phyloP scores from a whole-genome alignment of 2,329 filamentous ascomycete species.

The Coniochaeta prunicola region DNA sequence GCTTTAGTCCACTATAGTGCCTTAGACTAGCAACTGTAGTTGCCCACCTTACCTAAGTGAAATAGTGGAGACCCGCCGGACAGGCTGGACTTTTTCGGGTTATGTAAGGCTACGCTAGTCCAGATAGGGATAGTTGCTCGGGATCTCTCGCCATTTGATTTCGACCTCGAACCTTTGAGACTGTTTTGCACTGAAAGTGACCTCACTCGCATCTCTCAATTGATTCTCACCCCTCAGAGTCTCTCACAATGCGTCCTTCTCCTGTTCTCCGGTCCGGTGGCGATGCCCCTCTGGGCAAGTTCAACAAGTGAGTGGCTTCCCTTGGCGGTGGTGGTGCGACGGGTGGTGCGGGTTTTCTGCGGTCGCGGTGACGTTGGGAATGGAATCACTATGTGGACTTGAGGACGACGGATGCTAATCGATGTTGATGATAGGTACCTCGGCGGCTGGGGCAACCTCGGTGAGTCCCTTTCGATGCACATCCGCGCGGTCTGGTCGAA shows the following conservation, averaged over 20 bases:
- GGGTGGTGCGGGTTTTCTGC: slow-evolving; percentile 2
- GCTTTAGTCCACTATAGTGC: no score
- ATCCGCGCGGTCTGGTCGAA: neutral
- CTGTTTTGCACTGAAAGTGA: slow-evolving; percentile 13
- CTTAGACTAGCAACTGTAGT: neutral
- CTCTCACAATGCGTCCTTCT: slow-evolving; percentile 38
- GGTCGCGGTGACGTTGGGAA: neutral
- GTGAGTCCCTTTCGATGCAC: slow-evolving; percentile 42
- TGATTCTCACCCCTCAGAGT: slow-evolving; percentile 19
- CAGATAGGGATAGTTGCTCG: slow-evolving; percentile 15
- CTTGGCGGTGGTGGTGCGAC: neutral
- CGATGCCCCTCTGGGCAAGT: slow-evolving; percentile 31
- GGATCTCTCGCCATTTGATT: slow-evolving; percentile 18
- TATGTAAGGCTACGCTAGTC: slow-evolving; percentile 9
- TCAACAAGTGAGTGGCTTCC: slow-evolving; percentile 35
- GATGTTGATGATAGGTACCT: slow-evolving; percentile 49
- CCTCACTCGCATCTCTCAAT: slow-evolving; percentile 17
- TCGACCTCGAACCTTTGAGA: slow-evolving; percentile 19
- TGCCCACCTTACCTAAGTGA: neutral
- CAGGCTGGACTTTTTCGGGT: slow-evolving; percentile 2
- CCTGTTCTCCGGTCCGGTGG: slow-evolving; percentile 33
- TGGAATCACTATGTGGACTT: neutral
- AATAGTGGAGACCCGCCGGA: no score
- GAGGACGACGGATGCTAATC: slow-evolving; percentile 8
- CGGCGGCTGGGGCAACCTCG: slow-evolving; percentile 67